Evolutionary conservation across 2,329 filamentous ascomycete genomes (phyloP).

Genomic region (Parafenestella ontariensis): DNA sequence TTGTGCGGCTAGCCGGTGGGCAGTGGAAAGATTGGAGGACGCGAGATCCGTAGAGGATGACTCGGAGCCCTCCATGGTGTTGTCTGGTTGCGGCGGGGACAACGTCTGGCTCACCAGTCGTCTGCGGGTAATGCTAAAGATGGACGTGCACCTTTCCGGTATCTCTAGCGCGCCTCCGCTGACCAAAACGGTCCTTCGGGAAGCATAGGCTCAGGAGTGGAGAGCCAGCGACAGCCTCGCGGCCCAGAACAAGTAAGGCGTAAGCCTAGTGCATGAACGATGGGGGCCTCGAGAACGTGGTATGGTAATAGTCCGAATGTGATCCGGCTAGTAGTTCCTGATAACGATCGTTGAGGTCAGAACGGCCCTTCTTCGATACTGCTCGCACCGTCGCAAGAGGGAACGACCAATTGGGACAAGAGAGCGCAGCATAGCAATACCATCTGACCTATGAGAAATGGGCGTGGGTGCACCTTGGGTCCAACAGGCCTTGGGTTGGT

Average conservation of each 20-base stretch:
- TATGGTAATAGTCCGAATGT: not conserved
- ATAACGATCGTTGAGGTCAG: not conserved
- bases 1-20: constrained; percentile 17
- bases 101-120: constrained; percentile 29
- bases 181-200: constrained; percentile 1
- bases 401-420: constrained; percentile 1
- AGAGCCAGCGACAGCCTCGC: constrained; percentile 7
- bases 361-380: not conserved
- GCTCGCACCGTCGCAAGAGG: not conserved
- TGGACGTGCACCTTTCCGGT: constrained; percentile 20
- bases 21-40: constrained; percentile 24
- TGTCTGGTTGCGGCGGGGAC: constrained; percentile 34
- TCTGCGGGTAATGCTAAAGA: constrained; percentile 20
- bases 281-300: constrained; percentile 1
- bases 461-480: constrained; percentile 15
- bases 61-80: constrained; percentile 43
- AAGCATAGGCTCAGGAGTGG: not conserved
- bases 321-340: not conserved
- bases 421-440: constrained; percentile 1
- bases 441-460: constrained; percentile 20
- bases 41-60: constrained; percentile 28
- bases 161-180: constrained; percentile 15
- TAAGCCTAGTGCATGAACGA: not conserved
- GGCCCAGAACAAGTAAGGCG: constrained; percentile 1
- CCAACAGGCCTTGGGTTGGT: constrained; percentile 5